These are phyloP conservation scores for Thelonectria olida DNA, from an alignment of 2,329 filamentous ascomycete species.

Conservation along the genomic window DNA sequence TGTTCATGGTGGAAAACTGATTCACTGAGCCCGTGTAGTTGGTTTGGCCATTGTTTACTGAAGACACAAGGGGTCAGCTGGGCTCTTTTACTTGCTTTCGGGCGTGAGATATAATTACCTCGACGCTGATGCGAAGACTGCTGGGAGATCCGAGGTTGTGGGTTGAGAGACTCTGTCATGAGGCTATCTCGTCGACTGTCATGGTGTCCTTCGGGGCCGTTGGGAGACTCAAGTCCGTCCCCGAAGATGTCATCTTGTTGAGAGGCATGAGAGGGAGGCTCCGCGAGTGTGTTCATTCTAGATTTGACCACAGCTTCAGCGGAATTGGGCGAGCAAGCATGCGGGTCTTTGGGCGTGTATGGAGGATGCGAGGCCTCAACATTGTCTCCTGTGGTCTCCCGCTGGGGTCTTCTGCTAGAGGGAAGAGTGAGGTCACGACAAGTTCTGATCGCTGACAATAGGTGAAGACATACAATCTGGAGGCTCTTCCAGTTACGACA, in stretches of 20 bases:
- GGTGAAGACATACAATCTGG: slow-evolving; percentile 16
- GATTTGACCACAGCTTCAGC: slow-evolving; percentile 27
- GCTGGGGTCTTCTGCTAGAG: slow-evolving; percentile 13
- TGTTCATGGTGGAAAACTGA: background rate
- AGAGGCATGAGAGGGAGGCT: background rate
- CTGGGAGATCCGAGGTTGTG: background rate
- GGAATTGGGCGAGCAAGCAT: slow-evolving; percentile 12
- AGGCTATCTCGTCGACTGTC: slow-evolving; percentile 14
- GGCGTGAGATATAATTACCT: background rate
- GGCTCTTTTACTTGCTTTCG: background rate
- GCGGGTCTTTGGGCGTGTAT: slow-evolving; percentile 7
- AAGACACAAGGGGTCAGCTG: background rate
- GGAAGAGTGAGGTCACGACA: background rate
- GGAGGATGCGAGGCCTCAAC: slow-evolving; percentile 15
- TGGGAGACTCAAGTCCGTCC: background rate
- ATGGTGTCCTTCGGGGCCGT: background rate
- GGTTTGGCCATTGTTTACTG: background rate
- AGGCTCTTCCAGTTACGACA: slow-evolving; percentile 50
- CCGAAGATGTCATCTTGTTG: background rate
- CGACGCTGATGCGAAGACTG: background rate
- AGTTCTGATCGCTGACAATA: background rate
- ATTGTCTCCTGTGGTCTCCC: slow-evolving; percentile 11
- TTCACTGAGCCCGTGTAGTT: background rate
- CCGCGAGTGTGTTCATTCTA: slow-evolving; percentile 13
- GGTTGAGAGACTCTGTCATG: slow-evolving; percentile 4